Evolutionary conservation across 768 basidiomycete species (phyloP).

Genomic region (Trametes gibbosa): DNA sequence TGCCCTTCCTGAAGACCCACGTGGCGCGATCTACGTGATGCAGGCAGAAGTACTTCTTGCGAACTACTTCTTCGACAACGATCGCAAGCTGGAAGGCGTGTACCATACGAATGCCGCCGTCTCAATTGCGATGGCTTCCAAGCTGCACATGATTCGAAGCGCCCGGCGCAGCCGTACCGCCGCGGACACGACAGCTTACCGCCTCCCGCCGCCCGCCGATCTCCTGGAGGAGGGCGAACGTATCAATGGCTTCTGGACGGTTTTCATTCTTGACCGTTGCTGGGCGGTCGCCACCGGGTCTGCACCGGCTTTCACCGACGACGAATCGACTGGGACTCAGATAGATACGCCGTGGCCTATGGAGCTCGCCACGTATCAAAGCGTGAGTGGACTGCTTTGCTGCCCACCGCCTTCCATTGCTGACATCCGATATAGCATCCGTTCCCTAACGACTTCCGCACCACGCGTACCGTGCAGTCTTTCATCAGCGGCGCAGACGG

Average conservation of each 20-base stretch:
- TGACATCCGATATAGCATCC: constrained; percentile 37
- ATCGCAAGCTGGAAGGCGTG: constrained; percentile 59
- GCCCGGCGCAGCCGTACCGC: constrained; percentile 23
- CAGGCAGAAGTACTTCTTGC: constrained; percentile 54
- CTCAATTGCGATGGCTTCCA: constrained; percentile 29
- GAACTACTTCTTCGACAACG: constrained; percentile 61
- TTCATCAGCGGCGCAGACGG: constrained; percentile 41
- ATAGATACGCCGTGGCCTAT: constrained; percentile 41
- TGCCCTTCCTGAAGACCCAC: constrained; percentile 31
- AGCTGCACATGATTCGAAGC: constrained; percentile 28
- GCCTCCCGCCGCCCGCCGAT: constrained; percentile 40
- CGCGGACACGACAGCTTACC: constrained; percentile 15
- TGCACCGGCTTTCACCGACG: constrained; percentile 51
- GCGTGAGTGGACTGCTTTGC: constrained; percentile 20
- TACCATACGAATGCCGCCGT: constrained; percentile 45
- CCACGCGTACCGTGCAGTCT: constrained; percentile 46
- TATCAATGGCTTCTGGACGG: constrained; percentile 66
- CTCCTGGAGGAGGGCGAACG: constrained; percentile 62
- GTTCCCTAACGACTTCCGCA: constrained; percentile 43
- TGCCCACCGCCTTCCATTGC: constrained; percentile 36
- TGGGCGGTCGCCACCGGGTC: constrained; percentile 53
- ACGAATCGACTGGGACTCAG: constrained; percentile 41
- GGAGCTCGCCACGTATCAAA: constrained; percentile 33
- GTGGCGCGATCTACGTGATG: constrained; percentile 33
- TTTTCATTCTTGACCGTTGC: constrained; percentile 55